Evolutionary conservation across 495 filamentous ascomycete genomes (phyloP), one percentile per base, ranked within the genome.

Genomic region (Neurospora sp.): DNA sequence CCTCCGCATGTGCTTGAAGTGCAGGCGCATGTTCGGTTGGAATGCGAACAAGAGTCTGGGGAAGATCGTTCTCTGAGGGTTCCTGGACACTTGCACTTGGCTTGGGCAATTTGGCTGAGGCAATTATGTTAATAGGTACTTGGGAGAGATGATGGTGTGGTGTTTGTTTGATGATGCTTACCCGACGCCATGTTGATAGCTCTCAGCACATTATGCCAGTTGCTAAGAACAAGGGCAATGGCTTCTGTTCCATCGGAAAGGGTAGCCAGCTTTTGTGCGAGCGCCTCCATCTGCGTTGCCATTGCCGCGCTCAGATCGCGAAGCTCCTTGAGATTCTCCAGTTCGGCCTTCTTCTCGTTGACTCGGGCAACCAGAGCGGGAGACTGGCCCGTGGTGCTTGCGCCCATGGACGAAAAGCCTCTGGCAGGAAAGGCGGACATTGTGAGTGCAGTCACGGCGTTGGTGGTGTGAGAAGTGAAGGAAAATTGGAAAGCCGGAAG

Each of bases 121-220:
- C n/a, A 71, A 18, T 69, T 11, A 70, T 48, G 27, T 12, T 16
- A 27, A 44, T 27, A n/a, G n/a, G n/a, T n/a, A 10, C 35, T 35
- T 5, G 70, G 4, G 69, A 9, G 23, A 18, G 20, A 23, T 72
- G 69, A 40, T 54, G 39, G 46, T 66, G 75, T 31, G 35, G 31
- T n/a, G 39, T 73, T 20, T 23, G 39, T 73, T 27, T 20, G 23
- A 62, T 62, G 54, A 73, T 74, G 82, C 92, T 80, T 89, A 99
- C 96, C 89, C 71, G 94, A 97, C 73, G 96, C 94, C 90, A 99
- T 96, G 79, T 92, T 92, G 77, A 99, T 98, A 44, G 94, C 94
- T 70, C 92, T 88, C 23, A 99, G 86, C 71, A 99, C 94, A 80
- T 94, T 96, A 77, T 97, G 92, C 96, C 96, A 99, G 81, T 99